phyloP scores from a whole-genome alignment of 1,284 basidiomycete genomes.

The Malassezia nana region DNA sequence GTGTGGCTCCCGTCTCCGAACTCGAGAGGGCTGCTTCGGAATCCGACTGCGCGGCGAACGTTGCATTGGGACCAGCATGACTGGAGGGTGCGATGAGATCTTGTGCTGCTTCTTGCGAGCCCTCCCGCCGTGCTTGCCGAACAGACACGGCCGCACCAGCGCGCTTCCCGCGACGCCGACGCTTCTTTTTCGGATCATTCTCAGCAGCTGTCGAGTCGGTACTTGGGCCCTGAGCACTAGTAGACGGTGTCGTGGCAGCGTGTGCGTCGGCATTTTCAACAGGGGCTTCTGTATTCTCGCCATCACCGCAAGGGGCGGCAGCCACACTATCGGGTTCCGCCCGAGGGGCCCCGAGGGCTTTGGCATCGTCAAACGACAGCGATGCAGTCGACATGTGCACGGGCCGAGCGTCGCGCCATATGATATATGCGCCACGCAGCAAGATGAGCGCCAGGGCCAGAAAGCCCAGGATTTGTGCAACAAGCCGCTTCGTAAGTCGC shows the following conservation, averaged over 20 bases:
- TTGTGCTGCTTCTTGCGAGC: not conserved
- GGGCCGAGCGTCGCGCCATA: not conserved
- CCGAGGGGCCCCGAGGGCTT: not conserved
- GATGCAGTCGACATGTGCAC: not conserved
- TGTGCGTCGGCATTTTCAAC: not conserved
- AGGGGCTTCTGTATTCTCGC: not conserved
- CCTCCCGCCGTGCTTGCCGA: slow-evolving; percentile 26
- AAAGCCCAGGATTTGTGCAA: slow-evolving; percentile 1
- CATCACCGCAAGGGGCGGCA: not conserved
- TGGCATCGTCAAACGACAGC: not conserved
- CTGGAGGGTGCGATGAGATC: not conserved
- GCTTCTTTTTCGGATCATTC: slow-evolving; percentile 7
- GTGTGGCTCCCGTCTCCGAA: not conserved
- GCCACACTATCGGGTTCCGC: not conserved
- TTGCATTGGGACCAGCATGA: not conserved
- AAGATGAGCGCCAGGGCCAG: slow-evolving; percentile 3
- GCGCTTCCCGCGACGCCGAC: slow-evolving; percentile 41
- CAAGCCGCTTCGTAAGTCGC: not conserved
- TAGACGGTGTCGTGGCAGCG: not conserved
- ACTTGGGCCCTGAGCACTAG: not conserved
- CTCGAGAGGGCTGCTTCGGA: not conserved
- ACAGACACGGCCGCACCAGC: slow-evolving; percentile 34
- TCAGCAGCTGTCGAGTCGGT: not conserved
- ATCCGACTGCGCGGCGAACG: not conserved
- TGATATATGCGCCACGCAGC: slow-evolving; percentile 1